A percentile compares a stretch with the other conserved stretches of the same genome.
Evolutionary conservation across 495 filamentous ascomycete species (phyloP).

Genomic region (Chlorociboria aeruginascens): DNA sequence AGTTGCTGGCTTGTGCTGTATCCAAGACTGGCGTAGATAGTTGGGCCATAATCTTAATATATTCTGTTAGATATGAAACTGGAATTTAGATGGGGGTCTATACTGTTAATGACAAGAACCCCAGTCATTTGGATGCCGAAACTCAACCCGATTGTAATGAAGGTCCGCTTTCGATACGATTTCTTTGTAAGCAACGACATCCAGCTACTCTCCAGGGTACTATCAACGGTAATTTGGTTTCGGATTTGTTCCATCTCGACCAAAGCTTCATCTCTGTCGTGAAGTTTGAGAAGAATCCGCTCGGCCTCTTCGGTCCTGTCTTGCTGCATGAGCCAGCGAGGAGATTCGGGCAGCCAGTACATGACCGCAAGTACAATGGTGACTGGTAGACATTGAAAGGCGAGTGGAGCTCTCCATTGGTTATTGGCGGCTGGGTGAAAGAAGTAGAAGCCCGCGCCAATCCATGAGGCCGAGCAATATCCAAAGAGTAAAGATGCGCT

Average conservation of each 20-base stretch:
- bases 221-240: slow-evolving; percentile 3
- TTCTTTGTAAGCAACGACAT: not conserved
- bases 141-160: slow-evolving; percentile 15
- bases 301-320: slow-evolving; percentile 20
- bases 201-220: not conserved
- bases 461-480: slow-evolving; percentile 10
- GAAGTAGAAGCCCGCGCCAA: slow-evolving; percentile 23
- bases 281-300: slow-evolving; percentile 14
- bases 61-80: slow-evolving; percentile 1
- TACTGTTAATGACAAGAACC: slow-evolving; percentile 17
- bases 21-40: slow-evolving; percentile 19
- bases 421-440: slow-evolving; percentile 3
- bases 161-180: slow-evolving; percentile 13
- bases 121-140: slow-evolving; percentile 19
- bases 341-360: slow-evolving; percentile 16
- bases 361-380: not conserved
- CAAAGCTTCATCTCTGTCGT: slow-evolving; percentile 12
- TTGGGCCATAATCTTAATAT: slow-evolving; percentile 21
- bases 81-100: not conserved
- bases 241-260: slow-evolving; percentile 21
- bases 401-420: not conserved
- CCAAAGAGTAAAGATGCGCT: slow-evolving; percentile 10
- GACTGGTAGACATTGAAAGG: not conserved
- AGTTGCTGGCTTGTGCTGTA: slow-evolving; percentile 16
- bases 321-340: slow-evolving; percentile 21